Conservation (phyloP, 2,329 filamentous ascomycete species). For the Cucurbitaria berberidis region DNA sequence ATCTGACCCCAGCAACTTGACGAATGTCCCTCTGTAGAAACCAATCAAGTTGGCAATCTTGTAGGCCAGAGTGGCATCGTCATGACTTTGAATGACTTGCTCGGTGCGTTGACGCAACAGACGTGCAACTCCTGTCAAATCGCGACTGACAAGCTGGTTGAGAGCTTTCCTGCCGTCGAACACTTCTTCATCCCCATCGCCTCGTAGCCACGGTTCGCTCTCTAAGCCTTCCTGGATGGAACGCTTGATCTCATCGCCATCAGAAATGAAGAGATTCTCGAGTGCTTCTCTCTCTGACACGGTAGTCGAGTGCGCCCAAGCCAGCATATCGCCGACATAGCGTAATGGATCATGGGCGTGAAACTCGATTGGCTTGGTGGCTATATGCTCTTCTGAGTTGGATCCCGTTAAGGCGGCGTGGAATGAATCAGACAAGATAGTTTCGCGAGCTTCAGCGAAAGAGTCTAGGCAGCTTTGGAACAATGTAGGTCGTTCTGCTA, state of each 20-base stretch:
- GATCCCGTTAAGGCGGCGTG: slow-evolving; percentile 83
- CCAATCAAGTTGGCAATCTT: slow-evolving; percentile 86
- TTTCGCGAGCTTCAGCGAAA: slow-evolving; percentile 88
- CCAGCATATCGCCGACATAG: slow-evolving; percentile 96
- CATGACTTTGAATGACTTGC: slow-evolving; percentile 89
- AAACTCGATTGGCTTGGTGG: slow-evolving; percentile 86
- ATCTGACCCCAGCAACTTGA: slow-evolving; percentile 73
- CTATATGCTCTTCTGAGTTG: slow-evolving; percentile 62
- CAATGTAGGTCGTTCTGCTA: slow-evolving; percentile 86
- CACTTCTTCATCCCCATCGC: slow-evolving; percentile 56
- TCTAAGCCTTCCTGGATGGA: slow-evolving; percentile 80
- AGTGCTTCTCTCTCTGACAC: slow-evolving; percentile 93
- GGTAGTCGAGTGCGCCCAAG: slow-evolving; percentile 92
- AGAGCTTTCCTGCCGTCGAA: slow-evolving; percentile 86
- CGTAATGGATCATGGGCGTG: slow-evolving; percentile 89
- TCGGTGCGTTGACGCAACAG: slow-evolving; percentile 90
- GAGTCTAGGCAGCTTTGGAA: slow-evolving; percentile 94
- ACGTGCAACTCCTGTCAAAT: slow-evolving; percentile 79
- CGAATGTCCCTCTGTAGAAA: slow-evolving; percentile 88
- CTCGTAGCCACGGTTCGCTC: slow-evolving; percentile 81
- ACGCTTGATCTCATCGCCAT: slow-evolving; percentile 85
- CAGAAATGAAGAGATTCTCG: slow-evolving; percentile 87
- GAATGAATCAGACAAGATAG: slow-evolving; percentile 86
- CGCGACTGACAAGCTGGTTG: slow-evolving; percentile 84
- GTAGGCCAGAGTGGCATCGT: slow-evolving; percentile 87